A percentile compares a stretch with the other conserved stretches of the same genome.
Evolutionary conservation across 352 stramenopile species (phyloP).

Genomic region (Phytophthora rubi): DNA sequence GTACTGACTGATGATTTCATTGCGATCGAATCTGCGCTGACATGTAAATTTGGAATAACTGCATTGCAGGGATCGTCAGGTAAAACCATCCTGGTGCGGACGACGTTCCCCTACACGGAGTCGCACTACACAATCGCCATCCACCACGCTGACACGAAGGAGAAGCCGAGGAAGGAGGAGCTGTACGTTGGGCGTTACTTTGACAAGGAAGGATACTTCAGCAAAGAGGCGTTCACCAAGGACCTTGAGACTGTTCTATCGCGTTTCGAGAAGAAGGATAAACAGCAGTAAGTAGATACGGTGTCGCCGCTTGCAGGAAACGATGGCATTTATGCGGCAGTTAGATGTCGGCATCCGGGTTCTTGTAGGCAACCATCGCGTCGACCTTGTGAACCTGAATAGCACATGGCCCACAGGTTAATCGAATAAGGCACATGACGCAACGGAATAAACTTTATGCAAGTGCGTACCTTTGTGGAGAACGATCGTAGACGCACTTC

Average conservation of each 20-base stretch:
- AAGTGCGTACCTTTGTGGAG: slow-evolving; percentile 92
- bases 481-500: slow-evolving; percentile 99
- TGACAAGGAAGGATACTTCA: slow-evolving; percentile 87
- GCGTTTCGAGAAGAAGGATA: slow-evolving; percentile 77
- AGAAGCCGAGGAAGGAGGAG: slow-evolving; percentile 60
- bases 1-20: not conserved
- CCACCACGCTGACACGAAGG: slow-evolving; percentile 47
- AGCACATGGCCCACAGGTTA: slow-evolving; percentile 16
- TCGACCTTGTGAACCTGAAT: slow-evolving; percentile 97
- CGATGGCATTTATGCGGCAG: slow-evolving; percentile 16
- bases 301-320: slow-evolving; percentile 11
- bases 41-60: not conserved
- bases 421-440: slow-evolving; percentile 5
- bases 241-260: slow-evolving; percentile 64
- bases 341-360: slow-evolving; percentile 84
- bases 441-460: slow-evolving; percentile 21
- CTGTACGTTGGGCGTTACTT: slow-evolving; percentile 89
- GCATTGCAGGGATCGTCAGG: slow-evolving; percentile 41
- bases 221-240: slow-evolving; percentile 78
- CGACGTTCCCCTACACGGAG: slow-evolving; percentile 72
- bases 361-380: slow-evolving; percentile 98
- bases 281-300: slow-evolving; percentile 59
- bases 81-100: slow-evolving; percentile 65
- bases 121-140: slow-evolving; percentile 76
- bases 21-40: slow-evolving; percentile 5